Percentiles rank a stretch among this genome's conserved stretches.
Evolutionary conservation across 2,329 filamentous ascomycete genomes (phyloP).

Genomic region (Didymella lethalis): DNA sequence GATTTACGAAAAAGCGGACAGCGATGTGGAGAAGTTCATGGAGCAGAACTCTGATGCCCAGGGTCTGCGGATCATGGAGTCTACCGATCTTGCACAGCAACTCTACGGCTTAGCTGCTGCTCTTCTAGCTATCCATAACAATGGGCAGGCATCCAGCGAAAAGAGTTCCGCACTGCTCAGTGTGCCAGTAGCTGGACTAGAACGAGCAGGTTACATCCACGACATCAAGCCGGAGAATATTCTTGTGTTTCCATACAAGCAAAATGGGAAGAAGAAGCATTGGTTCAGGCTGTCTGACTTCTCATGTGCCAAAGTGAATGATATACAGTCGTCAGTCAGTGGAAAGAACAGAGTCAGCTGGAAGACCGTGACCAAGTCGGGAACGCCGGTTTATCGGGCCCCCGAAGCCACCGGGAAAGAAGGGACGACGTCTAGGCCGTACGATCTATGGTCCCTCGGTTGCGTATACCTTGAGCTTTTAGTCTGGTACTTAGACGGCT

Average conservation of each 20-base stretch:
- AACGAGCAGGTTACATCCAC: slow-evolving; percentile 6
- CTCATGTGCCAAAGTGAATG: slow-evolving; percentile 18
- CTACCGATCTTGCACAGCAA: slow-evolving; percentile 4
- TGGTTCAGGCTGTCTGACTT: slow-evolving; percentile 22
- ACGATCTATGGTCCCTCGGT: slow-evolving; percentile 13
- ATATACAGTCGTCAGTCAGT: not conserved
- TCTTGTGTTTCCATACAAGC: slow-evolving; percentile 6
- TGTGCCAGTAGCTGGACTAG: not conserved
- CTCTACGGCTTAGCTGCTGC: not conserved
- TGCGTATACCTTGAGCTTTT: slow-evolving; percentile 9
- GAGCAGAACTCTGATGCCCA: not conserved
- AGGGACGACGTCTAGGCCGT: slow-evolving; percentile 1
- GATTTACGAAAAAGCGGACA: slow-evolving; percentile 23
- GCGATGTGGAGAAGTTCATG: slow-evolving; percentile 14
- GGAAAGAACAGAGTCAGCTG: slow-evolving; percentile 3
- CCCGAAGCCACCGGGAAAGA: not conserved
- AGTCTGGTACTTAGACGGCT: slow-evolving; percentile 11
- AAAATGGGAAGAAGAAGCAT: slow-evolving; percentile 2
- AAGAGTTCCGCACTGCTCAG: accelerated
- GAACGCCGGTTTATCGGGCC: slow-evolving; percentile 7
- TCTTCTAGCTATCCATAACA: slow-evolving; percentile 4
- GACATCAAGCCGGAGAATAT: slow-evolving; percentile 16
- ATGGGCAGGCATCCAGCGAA: not conserved
- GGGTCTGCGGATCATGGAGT: accelerated
- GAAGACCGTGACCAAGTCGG: not conserved